Evolutionary conservation across 1,284 basidiomycete species (phyloP).

Genomic region (Melampsora americana): DNA sequence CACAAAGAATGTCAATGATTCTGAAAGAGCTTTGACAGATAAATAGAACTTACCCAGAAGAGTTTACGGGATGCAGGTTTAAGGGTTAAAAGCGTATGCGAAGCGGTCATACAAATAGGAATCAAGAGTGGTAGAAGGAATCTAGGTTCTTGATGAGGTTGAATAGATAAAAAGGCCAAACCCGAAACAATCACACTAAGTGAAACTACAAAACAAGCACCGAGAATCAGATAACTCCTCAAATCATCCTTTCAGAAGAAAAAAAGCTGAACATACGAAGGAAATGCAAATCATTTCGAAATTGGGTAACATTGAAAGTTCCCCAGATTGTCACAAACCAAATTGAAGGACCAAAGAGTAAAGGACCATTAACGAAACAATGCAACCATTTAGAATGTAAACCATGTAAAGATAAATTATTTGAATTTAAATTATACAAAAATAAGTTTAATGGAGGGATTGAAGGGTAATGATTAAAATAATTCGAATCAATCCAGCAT

Average conservation of each 20-base stretch:
- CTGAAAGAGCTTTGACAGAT: not conserved
- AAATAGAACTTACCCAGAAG: conserved; percentile 28
- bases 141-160: conserved; percentile 55
- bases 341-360: conserved; percentile 50
- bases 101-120: conserved; percentile 47
- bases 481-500: conserved; percentile 19
- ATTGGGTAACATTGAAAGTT: too few species aligned
- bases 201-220: conserved; percentile 9
- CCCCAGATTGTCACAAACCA: conserved; percentile 2
- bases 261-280: too few species aligned
- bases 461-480: conserved; percentile 18
- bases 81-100: conserved; percentile 1
- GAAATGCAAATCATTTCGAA: too few species aligned
- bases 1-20: not conserved
- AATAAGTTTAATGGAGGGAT: conserved; percentile 52
- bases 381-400: conserved; percentile 54
- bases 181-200: conserved; percentile 45
- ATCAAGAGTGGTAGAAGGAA: conserved; percentile 53
- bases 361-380: conserved; percentile 51
- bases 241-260: not conserved
- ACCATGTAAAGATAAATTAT: conserved; percentile 53
- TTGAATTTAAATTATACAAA: conserved; percentile 51
- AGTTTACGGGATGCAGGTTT: not conserved
- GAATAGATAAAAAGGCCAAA: conserved; percentile 49
- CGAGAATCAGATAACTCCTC: not conserved